Conservation (phyloP, 2,329 filamentous ascomycete species). For the Zymoseptoria pseudotritici region DNA sequence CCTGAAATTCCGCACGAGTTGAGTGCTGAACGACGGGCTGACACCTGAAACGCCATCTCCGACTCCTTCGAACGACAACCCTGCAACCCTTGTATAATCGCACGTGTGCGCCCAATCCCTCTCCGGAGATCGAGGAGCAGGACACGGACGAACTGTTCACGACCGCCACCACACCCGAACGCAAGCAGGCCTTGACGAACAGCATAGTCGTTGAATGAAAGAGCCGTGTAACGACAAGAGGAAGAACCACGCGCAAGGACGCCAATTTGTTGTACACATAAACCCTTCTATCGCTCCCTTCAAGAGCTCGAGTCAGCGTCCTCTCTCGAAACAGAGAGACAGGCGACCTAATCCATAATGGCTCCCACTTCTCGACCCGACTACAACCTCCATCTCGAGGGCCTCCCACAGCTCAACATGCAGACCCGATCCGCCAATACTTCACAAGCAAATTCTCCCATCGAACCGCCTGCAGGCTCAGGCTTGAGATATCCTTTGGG, state of each 20-base stretch:
- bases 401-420: slow-evolving; percentile 61
- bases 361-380: slow-evolving; percentile 73
- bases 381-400: slow-evolving; percentile 74
- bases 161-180: background rate
- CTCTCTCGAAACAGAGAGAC: background rate
- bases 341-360: slow-evolving; percentile 76
- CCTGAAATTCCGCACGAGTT: background rate
- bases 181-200: background rate
- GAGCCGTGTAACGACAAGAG: background rate
- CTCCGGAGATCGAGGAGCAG: background rate
- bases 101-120: background rate
- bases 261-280: background rate
- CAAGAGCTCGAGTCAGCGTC: background rate
- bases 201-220: background rate
- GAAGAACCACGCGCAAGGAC: background rate
- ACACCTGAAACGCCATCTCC: background rate
- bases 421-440: slow-evolving; percentile 69
- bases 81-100: background rate
- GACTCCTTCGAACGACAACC: background rate
- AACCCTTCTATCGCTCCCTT: background rate
- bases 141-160: background rate
- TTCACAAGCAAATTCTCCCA: slow-evolving; percentile 70
- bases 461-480: slow-evolving; percentile 60
- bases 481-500: slow-evolving; percentile 65
- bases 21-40: background rate